phyloP scores from a whole-genome alignment of 768 basidiomycete genomes.

The Floccularia luteovirens region DNA sequence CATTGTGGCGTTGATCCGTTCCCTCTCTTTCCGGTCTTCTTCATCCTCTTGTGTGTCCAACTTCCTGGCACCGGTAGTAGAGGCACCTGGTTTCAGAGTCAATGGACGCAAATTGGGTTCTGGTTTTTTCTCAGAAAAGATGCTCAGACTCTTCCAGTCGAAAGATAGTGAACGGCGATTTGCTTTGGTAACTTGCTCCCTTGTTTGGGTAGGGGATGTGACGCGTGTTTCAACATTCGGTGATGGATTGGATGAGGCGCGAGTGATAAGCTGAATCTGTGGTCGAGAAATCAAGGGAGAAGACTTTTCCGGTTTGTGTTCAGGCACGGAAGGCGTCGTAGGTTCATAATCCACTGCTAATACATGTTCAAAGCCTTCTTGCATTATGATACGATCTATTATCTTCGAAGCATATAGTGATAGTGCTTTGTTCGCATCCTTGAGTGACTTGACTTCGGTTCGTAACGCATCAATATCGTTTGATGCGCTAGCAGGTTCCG shows the following conservation, averaged over 20 bases:
- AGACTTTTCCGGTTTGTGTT: constrained; percentile 21
- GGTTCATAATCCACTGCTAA: constrained; percentile 84
- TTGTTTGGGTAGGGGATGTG: constrained; percentile 13
- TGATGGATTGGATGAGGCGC: constrained; percentile 28
- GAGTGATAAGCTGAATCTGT: constrained; percentile 56
- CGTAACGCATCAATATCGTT: constrained; percentile 72
- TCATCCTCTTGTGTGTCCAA: constrained; percentile 89
- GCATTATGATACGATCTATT: constrained; percentile 92
- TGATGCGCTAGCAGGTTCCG: constrained; percentile 30
- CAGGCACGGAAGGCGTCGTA: constrained; percentile 35
- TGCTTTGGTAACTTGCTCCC: constrained; percentile 26
- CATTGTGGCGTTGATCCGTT: constrained; percentile 86
- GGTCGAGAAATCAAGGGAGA: constrained; percentile 30
- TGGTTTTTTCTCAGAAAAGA: constrained; percentile 53
- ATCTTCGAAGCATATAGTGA: constrained; percentile 97
- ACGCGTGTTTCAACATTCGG: constrained; percentile 15
- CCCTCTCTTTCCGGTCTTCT: constrained; percentile 81
- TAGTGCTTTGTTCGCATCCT: constrained; percentile 93
- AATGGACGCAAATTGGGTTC: constrained; percentile 61
- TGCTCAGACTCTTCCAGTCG: constrained; percentile 75
- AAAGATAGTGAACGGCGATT: constrained; percentile 78
- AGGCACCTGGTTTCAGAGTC: constrained; percentile 61
- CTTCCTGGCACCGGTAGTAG: constrained; percentile 63
- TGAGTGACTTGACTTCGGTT: constrained; percentile 84
- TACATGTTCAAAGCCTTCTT: constrained; percentile 96